phyloP scores from a whole-genome alignment of 176 grass and related monocot species.

The Oryza meyeriana region DNA sequence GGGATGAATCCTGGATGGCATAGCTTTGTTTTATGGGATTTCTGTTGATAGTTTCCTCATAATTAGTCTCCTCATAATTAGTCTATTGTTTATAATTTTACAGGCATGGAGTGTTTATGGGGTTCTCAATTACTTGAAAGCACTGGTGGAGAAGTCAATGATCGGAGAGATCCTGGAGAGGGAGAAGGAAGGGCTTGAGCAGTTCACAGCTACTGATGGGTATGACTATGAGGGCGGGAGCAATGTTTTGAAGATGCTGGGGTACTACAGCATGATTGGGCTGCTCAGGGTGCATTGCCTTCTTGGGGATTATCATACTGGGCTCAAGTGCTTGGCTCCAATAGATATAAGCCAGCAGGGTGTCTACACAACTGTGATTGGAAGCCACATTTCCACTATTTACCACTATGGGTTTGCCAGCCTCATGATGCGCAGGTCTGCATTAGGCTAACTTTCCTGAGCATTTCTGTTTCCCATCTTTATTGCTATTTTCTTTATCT shows the following conservation, averaged over 20 bases:
- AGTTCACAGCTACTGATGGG: conserved; percentile 80
- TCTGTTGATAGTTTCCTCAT: not conserved
- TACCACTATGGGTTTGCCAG: conserved; percentile 96
- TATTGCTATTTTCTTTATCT: not conserved
- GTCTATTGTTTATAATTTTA: not conserved
- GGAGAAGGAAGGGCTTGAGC: conserved; percentile 90
- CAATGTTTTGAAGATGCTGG: conserved; percentile 96
- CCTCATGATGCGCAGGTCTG: conserved; percentile 87
- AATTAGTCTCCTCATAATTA: not conserved
- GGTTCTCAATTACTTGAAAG: conserved; percentile 94
- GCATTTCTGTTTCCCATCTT: not conserved
- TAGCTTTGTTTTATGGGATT: not conserved
- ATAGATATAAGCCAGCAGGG: conserved; percentile 96
- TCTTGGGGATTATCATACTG: conserved; percentile 91
- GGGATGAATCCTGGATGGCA: not conserved
- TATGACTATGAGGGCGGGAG: conserved; percentile 95
- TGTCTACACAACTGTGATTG: conserved; percentile 93
- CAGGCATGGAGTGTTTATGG: conserved; percentile 97
- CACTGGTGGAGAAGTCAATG: conserved; percentile 95
- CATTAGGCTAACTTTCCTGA: not conserved
- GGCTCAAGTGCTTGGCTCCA: conserved; percentile 81
- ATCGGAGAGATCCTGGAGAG: conserved; percentile 88
- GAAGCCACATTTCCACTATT: conserved; percentile 94
- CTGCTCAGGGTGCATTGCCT: conserved; percentile 97
- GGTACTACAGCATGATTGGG: conserved; percentile 99